phyloP scores from a whole-genome alignment of 192 early-diverging fungal genomes.

The Phlyctochytrium arcticum region DNA sequence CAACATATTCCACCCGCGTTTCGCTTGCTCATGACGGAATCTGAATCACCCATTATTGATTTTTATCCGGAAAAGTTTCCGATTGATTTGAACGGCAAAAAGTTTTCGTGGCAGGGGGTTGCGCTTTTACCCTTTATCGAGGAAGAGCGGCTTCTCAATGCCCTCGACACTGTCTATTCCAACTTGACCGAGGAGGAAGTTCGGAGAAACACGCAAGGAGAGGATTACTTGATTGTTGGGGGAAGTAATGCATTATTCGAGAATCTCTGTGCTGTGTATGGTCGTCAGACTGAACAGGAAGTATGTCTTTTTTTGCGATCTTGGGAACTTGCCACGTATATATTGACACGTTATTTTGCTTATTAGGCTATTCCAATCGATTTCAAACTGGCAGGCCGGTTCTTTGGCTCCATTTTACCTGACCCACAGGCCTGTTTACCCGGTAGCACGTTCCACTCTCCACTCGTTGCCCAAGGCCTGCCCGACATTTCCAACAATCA shows the following conservation, averaged over 20 bases:
- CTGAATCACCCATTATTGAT: conserved; percentile 84
- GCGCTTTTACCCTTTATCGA: conserved; percentile 97
- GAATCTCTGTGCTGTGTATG: conserved; percentile 38
- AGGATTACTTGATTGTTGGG: conserved; percentile 38
- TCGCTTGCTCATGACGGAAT: conserved; percentile 80
- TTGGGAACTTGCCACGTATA: no score
- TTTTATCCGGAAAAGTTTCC: conserved; percentile 91
- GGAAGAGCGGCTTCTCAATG: conserved; percentile 71
- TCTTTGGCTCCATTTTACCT: conserved; percentile 36
- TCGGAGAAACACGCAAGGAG: conserved; percentile 35
- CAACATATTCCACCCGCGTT: conserved; percentile 77
- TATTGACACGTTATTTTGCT: no score
- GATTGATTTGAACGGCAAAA: conserved; percentile 97
- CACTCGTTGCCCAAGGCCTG: conserved; percentile 32
- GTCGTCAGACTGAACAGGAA: conserved; percentile 1
- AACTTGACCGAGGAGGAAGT: conserved; percentile 44
- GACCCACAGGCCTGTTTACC: conserved; percentile 46
- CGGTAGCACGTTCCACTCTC: conserved; percentile 45
- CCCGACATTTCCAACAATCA: conserved; percentile 37
- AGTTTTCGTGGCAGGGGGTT: conserved; percentile 95
- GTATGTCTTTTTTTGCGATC: no score
- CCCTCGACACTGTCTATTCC: conserved; percentile 61
- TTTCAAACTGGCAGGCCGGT: conserved; percentile 9
- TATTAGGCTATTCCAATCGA: conserved; percentile 33
- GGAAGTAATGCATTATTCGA: conserved; percentile 36